Evolutionary conservation across 108 stramenopile species (phyloP).

Genomic region (Parmales sp.): DNA sequence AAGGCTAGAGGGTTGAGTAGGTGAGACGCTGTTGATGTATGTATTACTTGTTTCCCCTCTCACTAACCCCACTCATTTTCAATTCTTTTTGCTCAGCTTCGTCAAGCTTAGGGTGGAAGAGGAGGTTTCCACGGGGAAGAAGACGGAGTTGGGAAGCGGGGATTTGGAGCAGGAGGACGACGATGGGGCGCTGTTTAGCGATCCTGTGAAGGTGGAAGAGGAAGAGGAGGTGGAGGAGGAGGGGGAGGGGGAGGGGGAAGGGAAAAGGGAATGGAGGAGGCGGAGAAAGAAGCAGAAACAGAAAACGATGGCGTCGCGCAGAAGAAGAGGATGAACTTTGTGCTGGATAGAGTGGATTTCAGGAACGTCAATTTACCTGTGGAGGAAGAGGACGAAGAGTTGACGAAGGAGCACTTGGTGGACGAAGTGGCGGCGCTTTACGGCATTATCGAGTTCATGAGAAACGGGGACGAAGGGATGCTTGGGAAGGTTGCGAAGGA

Average conservation of each 20-base stretch:
- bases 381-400: neutral
- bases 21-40: too few relatives aligned
- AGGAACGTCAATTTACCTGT: neutral
- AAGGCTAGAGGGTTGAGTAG: constrained; percentile 20
- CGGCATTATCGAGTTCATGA: constrained; percentile 1
- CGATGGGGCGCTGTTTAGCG: neutral
- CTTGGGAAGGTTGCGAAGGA: neutral
- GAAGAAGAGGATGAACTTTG: neutral
- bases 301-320: neutral
- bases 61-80: too few relatives aligned
- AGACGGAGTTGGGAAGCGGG: neutral
- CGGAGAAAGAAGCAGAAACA: neutral
- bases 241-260: neutral
- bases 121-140: neutral
- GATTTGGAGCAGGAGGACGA: neutral
- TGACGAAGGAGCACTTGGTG: neutral
- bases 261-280: neutral
- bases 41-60: too few relatives aligned
- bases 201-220: neutral
- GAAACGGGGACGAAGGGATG: neutral
- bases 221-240: neutral
- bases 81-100: too few relatives aligned
- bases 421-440: neutral
- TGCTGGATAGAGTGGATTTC: neutral
- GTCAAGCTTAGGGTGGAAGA: neutral